These are phyloP conservation scores for Coprinopsis strossmayeri DNA, from an alignment of 768 basidiomycete species.

Conservation along the genomic window DNA sequence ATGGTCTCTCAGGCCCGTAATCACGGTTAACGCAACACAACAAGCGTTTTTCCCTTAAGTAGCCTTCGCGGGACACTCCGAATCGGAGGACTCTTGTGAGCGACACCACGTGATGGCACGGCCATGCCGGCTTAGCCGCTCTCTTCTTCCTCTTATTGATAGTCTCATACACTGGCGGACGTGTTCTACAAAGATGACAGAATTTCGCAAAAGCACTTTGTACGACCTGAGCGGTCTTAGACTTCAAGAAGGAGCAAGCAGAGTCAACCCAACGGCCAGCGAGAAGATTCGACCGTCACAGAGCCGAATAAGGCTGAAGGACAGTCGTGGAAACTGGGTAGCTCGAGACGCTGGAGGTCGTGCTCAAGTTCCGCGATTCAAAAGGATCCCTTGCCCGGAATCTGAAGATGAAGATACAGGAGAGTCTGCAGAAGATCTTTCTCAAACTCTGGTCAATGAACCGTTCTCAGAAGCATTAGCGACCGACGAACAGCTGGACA, in stretches of 20 bases:
- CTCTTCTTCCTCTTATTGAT: too few relatives aligned
- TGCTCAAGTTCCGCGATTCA: constrained; percentile 24
- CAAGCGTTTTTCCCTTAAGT: too few relatives aligned
- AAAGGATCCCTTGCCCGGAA: constrained; percentile 6
- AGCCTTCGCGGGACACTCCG: too few relatives aligned
- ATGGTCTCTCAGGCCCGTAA: too few relatives aligned
- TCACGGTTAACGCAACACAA: too few relatives aligned
- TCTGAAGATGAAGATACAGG: constrained; percentile 13
- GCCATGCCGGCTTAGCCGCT: too few relatives aligned
- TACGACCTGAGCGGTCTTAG: constrained; percentile 63
- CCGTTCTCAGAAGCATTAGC: neutral
- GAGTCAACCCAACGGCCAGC: constrained; percentile 40
- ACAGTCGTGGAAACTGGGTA: constrained; percentile 56
- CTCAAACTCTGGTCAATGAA: neutral
- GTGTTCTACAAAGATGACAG: constrained; percentile 4
- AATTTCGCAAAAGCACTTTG: constrained; percentile 42
- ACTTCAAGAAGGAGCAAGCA: constrained; percentile 56
- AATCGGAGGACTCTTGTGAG: too few relatives aligned
- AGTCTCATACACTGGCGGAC: too few relatives aligned
- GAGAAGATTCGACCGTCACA: constrained; percentile 25
- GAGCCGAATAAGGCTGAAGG: constrained; percentile 28
- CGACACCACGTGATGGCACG: too few relatives aligned
- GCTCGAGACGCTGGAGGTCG: constrained; percentile 60
- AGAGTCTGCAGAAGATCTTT: constrained; percentile 13
- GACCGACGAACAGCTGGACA: too few relatives aligned